Evolutionary conservation across 352 stramenopile genomes (phyloP), one percentile per base, ranked within the genome.

Genomic region (Pythium rishiriense): DNA sequence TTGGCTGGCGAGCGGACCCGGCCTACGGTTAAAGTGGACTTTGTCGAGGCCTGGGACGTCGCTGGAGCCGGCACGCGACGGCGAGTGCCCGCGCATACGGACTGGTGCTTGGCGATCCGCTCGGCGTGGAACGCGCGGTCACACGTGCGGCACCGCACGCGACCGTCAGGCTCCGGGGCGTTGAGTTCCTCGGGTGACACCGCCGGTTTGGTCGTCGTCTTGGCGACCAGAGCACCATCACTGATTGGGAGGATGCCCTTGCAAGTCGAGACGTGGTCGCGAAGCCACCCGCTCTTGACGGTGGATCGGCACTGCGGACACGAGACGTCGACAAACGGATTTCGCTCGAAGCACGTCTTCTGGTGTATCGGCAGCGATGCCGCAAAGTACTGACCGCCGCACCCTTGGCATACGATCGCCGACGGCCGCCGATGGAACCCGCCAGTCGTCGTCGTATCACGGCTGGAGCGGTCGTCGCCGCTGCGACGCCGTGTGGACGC

Each of bases 91-190:
- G 31, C 37, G 53, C 83, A 92, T 15, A 92, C 78, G 0, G 79
- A 83, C 57, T 90, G 83, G 64, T 90, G 81, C 59, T 88, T 92
- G 9, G 69, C 68, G 56, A 92, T 87, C 0, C 83, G 81, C 57
- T 88, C 78, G 49, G 66, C 26, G 9, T 71, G 66, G 49, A 92
- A 92, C 2, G 60, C 76, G 17, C 83, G 79, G 14, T 74, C 68
- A 24, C 83, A 92, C 17, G 72, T 74, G 56, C 63, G 75, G 59
- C 83, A 92, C 21, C 83, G 73, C 24, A 92, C 58, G 2, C 79
- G 79, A 0, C 81, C 81, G 47, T 90, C 81, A 3, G 49, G 31
- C 9, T 87, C 81, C 0, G 72, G 74, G 1, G 47, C 21, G 25
- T 87, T 85, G 5, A 90, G 50, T 21, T 77, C 59, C 8, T 63